Conservation (phyloP, 2,329 filamentous ascomycete genomes). For the Lecanicillium sp. region DNA sequence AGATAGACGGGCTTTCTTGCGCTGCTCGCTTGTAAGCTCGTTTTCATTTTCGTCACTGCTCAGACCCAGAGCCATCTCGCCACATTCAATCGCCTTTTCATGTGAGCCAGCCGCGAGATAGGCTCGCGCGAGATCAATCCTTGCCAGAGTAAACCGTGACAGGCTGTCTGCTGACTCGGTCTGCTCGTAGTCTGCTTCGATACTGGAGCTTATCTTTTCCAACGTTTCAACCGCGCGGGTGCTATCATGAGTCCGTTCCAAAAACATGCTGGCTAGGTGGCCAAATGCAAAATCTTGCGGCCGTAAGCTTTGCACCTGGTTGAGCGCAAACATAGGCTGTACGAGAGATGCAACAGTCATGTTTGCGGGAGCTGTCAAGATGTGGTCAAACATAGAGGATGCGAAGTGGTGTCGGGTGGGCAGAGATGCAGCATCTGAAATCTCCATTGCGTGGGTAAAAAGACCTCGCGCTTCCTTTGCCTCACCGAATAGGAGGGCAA, state of each 20-base stretch:
- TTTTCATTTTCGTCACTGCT: constrained; percentile 64
- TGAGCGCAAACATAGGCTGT: constrained; percentile 80
- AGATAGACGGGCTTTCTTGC: constrained; percentile 68
- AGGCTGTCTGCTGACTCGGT: constrained; percentile 71
- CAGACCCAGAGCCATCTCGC: constrained; percentile 72
- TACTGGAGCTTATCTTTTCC: constrained; percentile 55
- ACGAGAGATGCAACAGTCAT: constrained; percentile 57
- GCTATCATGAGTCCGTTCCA: constrained; percentile 71
- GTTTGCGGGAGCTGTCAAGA: constrained; percentile 50
- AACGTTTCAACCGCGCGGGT: constrained; percentile 56
- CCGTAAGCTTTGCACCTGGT: constrained; percentile 66
- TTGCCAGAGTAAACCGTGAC: constrained; percentile 71
- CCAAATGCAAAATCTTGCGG: constrained; percentile 64
- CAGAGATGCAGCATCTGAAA: constrained; percentile 69
- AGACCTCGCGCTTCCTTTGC: constrained; percentile 70
- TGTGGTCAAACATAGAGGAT: constrained; percentile 72
- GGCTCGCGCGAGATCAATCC: constrained; percentile 78
- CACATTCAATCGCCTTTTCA: constrained; percentile 65
- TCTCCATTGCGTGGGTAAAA: constrained; percentile 91
- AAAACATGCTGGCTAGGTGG: constrained; percentile 72
- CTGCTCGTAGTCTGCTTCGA: constrained; percentile 78
- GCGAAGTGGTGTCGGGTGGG: constrained; percentile 74
- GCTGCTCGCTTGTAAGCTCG: constrained; percentile 56
- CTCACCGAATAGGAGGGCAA: constrained; percentile 72
- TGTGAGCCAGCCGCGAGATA: constrained; percentile 64